Conservation (phyloP, 208 protist species). For the Leishmania major region DNA sequence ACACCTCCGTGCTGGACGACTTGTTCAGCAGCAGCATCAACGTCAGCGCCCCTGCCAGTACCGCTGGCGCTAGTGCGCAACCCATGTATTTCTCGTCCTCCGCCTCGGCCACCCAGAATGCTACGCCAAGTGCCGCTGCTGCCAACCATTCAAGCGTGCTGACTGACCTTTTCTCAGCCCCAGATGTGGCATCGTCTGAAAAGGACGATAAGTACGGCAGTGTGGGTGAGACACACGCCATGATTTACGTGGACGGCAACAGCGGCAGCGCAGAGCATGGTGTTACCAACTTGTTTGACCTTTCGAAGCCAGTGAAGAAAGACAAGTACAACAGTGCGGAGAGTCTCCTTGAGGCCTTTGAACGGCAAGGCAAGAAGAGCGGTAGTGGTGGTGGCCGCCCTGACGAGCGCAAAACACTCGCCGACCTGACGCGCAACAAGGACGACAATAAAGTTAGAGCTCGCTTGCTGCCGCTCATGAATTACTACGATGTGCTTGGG, state of each 20-base stretch:
- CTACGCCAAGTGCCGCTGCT: conserved; percentile 6
- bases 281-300: conserved; percentile 62
- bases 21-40: conserved; percentile 58
- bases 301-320: conserved; percentile 51
- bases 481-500: conserved; percentile 91
- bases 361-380: conserved; percentile 50
- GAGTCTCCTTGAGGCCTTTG: conserved; percentile 75
- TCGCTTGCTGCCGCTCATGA: conserved; percentile 84
- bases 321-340: conserved; percentile 54
- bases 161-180: conserved; percentile 39
- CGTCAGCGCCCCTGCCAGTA: conserved; percentile 7
- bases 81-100: conserved; percentile 5
- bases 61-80: conserved; percentile 4
- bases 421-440: conserved; percentile 62
- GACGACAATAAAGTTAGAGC: conserved; percentile 78
- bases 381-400: not conserved
- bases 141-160: conserved; percentile 17
- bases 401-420: conserved; percentile 40
- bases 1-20: conserved; percentile 46
- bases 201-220: not conserved
- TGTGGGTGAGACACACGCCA: conserved; percentile 1
- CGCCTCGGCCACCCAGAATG: not conserved
- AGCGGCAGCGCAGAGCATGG: conserved; percentile 15
- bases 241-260: conserved; percentile 40
- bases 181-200: not conserved